Evolutionary conservation across 495 filamentous ascomycete genomes (phyloP).

Genomic region (Rusavskia elegans): DNA sequence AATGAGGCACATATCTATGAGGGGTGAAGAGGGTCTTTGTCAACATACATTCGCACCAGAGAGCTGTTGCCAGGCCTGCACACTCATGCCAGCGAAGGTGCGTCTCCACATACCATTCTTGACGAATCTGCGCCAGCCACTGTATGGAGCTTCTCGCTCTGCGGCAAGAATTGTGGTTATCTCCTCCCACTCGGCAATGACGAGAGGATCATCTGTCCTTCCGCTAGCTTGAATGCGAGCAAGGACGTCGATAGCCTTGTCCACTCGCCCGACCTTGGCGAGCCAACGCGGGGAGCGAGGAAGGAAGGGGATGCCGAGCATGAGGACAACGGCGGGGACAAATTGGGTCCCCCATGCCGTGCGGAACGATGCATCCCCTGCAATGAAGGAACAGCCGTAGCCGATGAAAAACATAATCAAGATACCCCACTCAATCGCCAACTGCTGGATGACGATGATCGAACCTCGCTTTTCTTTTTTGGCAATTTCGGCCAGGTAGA

Average conservation of each 20-base stretch:
- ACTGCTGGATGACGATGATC: conserved; percentile 60
- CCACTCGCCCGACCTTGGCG: conserved; percentile 47
- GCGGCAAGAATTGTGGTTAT: conserved; percentile 45
- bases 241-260: conserved; percentile 52
- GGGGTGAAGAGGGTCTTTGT: conserved; percentile 7
- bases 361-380: conserved; percentile 47
- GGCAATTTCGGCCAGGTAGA: conserved; percentile 65
- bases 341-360: conserved; percentile 59
- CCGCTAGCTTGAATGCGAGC: conserved; percentile 54
- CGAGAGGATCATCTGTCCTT: conserved; percentile 45
- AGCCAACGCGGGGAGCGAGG: conserved; percentile 61
- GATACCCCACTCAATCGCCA: conserved; percentile 53
- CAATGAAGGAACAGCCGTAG: conserved; percentile 45
- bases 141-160: conserved; percentile 28
- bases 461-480: conserved; percentile 49
- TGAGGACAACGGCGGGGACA: conserved; percentile 47
- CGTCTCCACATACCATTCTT: conserved; percentile 54
- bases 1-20: conserved; percentile 18
- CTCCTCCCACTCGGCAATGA: conserved; percentile 59
- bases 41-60: conserved; percentile 44
- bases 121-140: conserved; percentile 44
- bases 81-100: conserved; percentile 50
- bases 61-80: conserved; percentile 59
- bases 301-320: conserved; percentile 50
- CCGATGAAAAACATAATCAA: conserved; percentile 45